Conservation (phyloP, 2,329 filamentous ascomycete genomes). For the Aspergillus brasiliensis region DNA sequence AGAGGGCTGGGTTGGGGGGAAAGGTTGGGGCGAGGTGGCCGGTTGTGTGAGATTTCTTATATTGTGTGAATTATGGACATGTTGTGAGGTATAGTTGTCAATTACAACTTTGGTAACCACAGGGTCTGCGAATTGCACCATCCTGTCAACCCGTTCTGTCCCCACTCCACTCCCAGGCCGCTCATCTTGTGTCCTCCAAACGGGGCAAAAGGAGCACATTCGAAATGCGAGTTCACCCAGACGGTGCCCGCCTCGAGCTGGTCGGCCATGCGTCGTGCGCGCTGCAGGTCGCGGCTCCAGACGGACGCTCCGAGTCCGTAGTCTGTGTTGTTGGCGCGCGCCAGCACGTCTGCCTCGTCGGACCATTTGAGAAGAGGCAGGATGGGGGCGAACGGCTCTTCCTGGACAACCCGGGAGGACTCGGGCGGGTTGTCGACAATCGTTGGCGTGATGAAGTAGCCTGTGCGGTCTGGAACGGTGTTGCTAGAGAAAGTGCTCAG, state of each 20-base stretch:
- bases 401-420: slow-evolving; percentile 56
- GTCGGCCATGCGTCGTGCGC: slow-evolving; percentile 56
- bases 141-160: slow-evolving; percentile 40
- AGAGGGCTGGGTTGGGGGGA: slow-evolving; percentile 39
- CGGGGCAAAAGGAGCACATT: slow-evolving; percentile 34
- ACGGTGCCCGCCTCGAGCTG: slow-evolving; percentile 61
- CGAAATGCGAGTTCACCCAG: slow-evolving; percentile 58
- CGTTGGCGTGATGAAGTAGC: slow-evolving; percentile 62
- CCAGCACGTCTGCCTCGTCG: slow-evolving; percentile 61
- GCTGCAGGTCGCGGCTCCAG: slow-evolving; percentile 56
- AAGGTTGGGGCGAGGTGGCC: slow-evolving; percentile 26
- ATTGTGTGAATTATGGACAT: not conserved
- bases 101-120: slow-evolving; percentile 28
- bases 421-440: slow-evolving; percentile 62
- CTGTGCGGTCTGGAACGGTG: slow-evolving; percentile 46
- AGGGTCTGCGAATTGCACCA: slow-evolving; percentile 45
- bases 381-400: slow-evolving; percentile 67
- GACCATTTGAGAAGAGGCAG: slow-evolving; percentile 64
- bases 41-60: not conserved
- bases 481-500: slow-evolving; percentile 57
- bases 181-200: slow-evolving; percentile 58
- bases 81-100: too few relatives aligned
- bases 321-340: slow-evolving; percentile 56
- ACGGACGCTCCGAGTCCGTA: slow-evolving; percentile 61
- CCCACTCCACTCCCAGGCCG: slow-evolving; percentile 54